Evolutionary conservation across 345 rosid species (phyloP).

Genomic region (Corchorus capsularis): DNA sequence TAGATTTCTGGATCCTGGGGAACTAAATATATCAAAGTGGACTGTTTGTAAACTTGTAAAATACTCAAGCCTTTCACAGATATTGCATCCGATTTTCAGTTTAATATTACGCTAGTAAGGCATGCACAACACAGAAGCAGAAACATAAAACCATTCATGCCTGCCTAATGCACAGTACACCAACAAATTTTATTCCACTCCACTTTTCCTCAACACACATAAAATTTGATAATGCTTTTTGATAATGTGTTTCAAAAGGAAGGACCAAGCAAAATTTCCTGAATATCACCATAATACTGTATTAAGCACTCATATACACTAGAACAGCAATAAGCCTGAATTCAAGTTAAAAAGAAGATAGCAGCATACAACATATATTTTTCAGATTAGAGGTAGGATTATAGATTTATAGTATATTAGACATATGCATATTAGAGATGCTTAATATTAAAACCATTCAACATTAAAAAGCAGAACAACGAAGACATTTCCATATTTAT

Average conservation of each 20-base stretch:
- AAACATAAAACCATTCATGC: neutral
- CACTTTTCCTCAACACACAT: neutral
- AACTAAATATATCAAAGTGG: neutral
- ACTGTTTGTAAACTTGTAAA: neutral
- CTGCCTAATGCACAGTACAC: neutral
- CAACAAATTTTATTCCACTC: neutral
- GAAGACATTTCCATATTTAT: neutral
- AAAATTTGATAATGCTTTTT: neutral
- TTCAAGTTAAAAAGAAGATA: neutral
- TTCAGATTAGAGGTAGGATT: neutral
- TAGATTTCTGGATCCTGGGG: neutral
- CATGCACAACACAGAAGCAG: neutral
- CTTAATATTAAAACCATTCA: neutral
- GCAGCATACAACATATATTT: neutral
- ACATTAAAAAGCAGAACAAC: neutral
- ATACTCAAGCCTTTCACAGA: neutral
- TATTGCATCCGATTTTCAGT: neutral
- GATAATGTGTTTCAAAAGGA: neutral
- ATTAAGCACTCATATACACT: neutral
- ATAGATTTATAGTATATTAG: neutral
- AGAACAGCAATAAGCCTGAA: neutral
- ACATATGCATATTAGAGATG: neutral
- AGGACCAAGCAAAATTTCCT: neutral
- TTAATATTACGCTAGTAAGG: neutral
- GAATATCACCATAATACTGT: neutral